These are phyloP conservation scores for Coemansia erecta DNA, from an alignment of 192 early-diverging fungal genomes.

Conservation along the genomic window DNA sequence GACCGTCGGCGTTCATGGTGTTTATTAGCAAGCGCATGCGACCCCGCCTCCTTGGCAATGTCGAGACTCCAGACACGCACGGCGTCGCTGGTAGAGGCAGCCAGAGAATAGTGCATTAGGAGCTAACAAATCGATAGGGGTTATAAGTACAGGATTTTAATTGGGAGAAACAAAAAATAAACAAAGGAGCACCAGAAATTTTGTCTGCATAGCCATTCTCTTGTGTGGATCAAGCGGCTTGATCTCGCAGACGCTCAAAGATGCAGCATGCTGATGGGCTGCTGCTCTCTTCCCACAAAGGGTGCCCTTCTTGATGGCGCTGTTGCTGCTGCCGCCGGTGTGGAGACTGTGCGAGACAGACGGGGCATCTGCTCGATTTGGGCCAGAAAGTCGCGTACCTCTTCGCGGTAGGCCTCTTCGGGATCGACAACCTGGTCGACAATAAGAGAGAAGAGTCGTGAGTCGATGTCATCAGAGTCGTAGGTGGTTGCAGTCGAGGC, in stretches of 20 bases:
- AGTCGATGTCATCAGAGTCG: slow-evolving; percentile 29
- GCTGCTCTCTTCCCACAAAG: too few relatives aligned
- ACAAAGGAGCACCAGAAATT: not conserved
- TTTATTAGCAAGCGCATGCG: not conserved
- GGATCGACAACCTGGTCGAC: slow-evolving; percentile 49
- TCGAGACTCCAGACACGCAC: slow-evolving; percentile 42
- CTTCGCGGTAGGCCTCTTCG: slow-evolving; percentile 48
- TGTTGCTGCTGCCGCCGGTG: not conserved
- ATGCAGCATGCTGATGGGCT: too few relatives aligned
- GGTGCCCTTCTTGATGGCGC: not conserved
- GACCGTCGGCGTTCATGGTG: slow-evolving; percentile 11
- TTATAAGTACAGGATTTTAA: not conserved
- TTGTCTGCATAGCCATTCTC: not conserved
- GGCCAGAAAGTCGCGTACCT: slow-evolving; percentile 39
- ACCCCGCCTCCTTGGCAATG: slow-evolving; percentile 1
- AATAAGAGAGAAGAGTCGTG: slow-evolving; percentile 42
- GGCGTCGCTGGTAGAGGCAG: slow-evolving; percentile 39
- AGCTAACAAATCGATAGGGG: not conserved
- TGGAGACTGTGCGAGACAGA: slow-evolving; percentile 3
- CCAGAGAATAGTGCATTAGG: slow-evolving; percentile 17
- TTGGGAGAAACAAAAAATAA: slow-evolving; percentile 4
- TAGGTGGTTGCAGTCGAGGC: not conserved
- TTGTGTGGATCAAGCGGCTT: too few relatives aligned
- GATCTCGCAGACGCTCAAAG: too few relatives aligned
- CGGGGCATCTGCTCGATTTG: slow-evolving; percentile 39